These are phyloP conservation scores for Erythrobasidium hasegawianum DNA, from an alignment of 1,284 basidiomycete genomes.

Conservation along the genomic window DNA sequence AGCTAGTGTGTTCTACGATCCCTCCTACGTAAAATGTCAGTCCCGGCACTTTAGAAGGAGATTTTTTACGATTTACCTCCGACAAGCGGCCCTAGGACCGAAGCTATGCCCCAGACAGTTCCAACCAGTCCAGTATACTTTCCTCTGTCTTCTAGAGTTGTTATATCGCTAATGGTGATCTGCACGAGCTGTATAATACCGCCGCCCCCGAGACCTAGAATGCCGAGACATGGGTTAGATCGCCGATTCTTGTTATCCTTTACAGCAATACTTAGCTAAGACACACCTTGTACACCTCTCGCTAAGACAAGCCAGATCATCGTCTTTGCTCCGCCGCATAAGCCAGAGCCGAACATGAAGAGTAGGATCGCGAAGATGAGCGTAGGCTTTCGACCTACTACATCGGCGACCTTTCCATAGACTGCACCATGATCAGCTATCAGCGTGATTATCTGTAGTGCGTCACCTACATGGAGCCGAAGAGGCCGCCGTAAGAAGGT, in stretches of 20 bases:
- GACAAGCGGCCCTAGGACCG: conserved; percentile 47
- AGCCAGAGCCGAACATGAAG: conserved; percentile 73
- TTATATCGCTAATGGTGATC: conserved; percentile 75
- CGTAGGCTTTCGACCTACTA: conserved; percentile 66
- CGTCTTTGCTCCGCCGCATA: conserved; percentile 73
- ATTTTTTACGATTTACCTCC: conserved; percentile 58
- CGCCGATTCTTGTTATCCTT: too few species aligned
- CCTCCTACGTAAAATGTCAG: conserved; percentile 36
- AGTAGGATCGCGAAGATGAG: conserved; percentile 64
- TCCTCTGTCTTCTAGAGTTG: conserved; percentile 60
- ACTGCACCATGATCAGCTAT: conserved; percentile 62
- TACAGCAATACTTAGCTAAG: too few species aligned
- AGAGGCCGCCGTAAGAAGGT: conserved; percentile 66
- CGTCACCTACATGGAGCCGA: conserved; percentile 54
- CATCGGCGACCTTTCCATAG: conserved; percentile 66
- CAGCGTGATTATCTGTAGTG: conserved; percentile 43
- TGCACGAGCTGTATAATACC: conserved; percentile 53
- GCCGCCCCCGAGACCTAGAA: conserved; percentile 18
- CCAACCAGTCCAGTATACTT: conserved; percentile 70
- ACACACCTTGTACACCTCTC: conserved; percentile 73
- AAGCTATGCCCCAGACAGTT: conserved; percentile 65
- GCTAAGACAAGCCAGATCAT: conserved; percentile 70
- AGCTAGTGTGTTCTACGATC: conserved; percentile 34
- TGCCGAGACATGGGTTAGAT: too few species aligned
- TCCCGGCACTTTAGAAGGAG: too few species aligned